A percentile compares a stretch with the other conserved stretches of the same genome.
phyloP scores from a whole-genome alignment of 108 stramenopile species.

The Asterionellopsis glacialis region DNA sequence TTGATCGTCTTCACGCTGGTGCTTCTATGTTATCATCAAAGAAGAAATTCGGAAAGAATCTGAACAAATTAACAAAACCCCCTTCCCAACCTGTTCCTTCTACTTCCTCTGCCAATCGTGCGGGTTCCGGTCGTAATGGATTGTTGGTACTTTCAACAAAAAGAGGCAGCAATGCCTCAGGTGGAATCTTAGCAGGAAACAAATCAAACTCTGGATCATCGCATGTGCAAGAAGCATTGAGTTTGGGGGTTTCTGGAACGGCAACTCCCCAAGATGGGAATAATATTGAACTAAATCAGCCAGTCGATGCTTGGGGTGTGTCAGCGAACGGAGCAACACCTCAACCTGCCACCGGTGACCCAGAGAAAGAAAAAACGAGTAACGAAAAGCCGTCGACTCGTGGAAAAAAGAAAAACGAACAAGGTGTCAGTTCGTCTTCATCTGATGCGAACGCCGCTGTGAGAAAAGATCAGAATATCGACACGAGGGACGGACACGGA shows the following conservation, averaged over 20 bases:
- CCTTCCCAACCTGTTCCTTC: conserved; percentile 45
- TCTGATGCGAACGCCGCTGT: no score
- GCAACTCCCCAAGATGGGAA: conserved; percentile 11
- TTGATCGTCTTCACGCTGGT: no score
- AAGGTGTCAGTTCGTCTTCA: no score
- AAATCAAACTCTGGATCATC: conserved; percentile 4
- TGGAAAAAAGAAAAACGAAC: no score
- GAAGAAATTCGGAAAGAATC: conserved; percentile 87
- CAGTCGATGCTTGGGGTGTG: conserved; percentile 53
- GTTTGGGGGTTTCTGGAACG: conserved; percentile 21
- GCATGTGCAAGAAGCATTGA: conserved; percentile 2
- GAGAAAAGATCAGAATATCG: no score
- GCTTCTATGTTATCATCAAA: conserved; percentile 12
- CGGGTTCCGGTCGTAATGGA: conserved; percentile 50
- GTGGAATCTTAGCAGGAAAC: conserved; percentile 22
- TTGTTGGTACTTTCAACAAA: conserved; percentile 76
- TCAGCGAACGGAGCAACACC: not conserved
- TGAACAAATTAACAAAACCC: conserved; percentile 75
- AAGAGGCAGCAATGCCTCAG: conserved; percentile 26
- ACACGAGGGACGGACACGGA: no score
- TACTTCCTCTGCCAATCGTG: conserved; percentile 12
- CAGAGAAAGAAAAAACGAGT: no score
- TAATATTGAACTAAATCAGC: not conserved
- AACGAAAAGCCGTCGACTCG: no score
- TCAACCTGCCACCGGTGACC: no score